A percentile compares a stretch with the other conserved stretches of the same genome.
Conservation (phyloP, 129 eudicot species). For the Cynara cardunculus region DNA sequence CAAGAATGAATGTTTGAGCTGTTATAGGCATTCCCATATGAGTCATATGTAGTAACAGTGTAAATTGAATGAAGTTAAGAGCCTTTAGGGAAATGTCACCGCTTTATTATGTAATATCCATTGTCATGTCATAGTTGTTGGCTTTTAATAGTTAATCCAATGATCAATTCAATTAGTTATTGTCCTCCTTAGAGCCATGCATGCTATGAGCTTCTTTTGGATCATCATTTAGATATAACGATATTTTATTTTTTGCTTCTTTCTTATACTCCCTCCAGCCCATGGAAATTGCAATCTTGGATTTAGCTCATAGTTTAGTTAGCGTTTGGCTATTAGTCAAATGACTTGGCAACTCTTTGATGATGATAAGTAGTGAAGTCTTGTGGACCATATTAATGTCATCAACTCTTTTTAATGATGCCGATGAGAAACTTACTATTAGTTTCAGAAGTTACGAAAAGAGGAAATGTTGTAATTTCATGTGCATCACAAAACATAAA, state of each 20-base stretch:
- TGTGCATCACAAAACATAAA: neutral
- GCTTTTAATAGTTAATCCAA: neutral
- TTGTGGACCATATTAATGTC: neutral
- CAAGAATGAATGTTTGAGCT: neutral
- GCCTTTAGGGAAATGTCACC: neutral
- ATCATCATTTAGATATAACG: neutral
- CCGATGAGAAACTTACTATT: neutral
- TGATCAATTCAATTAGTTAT: neutral
- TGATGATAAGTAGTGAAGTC: neutral
- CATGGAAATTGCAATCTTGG: neutral
- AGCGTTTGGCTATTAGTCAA: neutral
- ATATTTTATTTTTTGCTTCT: neutral
- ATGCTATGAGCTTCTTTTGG: neutral
- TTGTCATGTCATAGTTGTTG: neutral
- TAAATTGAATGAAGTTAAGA: neutral
- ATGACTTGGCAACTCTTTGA: neutral
- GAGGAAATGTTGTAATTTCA: neutral
- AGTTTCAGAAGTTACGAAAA: neutral
- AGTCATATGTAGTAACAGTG: neutral
- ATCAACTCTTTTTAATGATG: neutral
- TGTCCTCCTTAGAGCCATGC: neutral
- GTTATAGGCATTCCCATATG: neutral
- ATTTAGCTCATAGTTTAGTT: neutral
- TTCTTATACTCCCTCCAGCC: neutral
- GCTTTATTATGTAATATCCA: neutral